These are phyloP conservation scores for Saccharomyces jurei DNA, from an alignment of 805 yeast genomes.

Conservation along the genomic window DNA sequence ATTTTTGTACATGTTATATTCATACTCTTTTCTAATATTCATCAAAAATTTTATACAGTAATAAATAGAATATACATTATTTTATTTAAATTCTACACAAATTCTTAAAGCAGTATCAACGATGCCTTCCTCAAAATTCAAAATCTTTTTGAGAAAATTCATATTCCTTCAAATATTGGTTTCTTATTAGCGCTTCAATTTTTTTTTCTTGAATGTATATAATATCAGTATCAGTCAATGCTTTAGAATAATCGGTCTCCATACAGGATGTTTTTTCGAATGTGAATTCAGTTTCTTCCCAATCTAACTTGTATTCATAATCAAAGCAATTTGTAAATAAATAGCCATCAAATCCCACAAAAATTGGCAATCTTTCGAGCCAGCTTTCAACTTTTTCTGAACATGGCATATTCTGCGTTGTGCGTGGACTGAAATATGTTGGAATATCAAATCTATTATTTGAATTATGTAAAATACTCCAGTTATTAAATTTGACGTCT, in stretches of 20 bases:
- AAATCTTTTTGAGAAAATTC: background rate
- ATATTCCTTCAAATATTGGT: conserved; percentile 7
- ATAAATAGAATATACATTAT: background rate
- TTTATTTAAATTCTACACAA: background rate
- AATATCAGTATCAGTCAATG: conserved; percentile 15
- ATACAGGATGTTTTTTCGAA: background rate
- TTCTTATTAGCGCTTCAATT: conserved; percentile 17
- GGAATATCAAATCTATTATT: conserved; percentile 29
- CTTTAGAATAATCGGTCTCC: conserved; percentile 4
- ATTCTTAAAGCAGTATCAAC: background rate
- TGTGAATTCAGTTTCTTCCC: conserved; percentile 31
- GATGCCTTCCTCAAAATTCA: background rate
- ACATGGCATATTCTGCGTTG: conserved; percentile 53
- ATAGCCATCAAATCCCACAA: conserved; percentile 10
- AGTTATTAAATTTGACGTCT: background rate
- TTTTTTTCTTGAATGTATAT: conserved; percentile 18
- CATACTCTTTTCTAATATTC: background rate
- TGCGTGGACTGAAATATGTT: conserved; percentile 50
- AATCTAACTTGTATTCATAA: conserved; percentile 18
- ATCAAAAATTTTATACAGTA: background rate
- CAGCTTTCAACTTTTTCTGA: conserved; percentile 59
- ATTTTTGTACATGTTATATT: background rate
- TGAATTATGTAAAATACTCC: background rate
- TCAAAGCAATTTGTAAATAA: conserved; percentile 20
- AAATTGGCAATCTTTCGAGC: conserved; percentile 52